phyloP scores from a whole-genome alignment of 2,329 filamentous ascomycete genomes.

The Zasmidium citrigriseum region DNA sequence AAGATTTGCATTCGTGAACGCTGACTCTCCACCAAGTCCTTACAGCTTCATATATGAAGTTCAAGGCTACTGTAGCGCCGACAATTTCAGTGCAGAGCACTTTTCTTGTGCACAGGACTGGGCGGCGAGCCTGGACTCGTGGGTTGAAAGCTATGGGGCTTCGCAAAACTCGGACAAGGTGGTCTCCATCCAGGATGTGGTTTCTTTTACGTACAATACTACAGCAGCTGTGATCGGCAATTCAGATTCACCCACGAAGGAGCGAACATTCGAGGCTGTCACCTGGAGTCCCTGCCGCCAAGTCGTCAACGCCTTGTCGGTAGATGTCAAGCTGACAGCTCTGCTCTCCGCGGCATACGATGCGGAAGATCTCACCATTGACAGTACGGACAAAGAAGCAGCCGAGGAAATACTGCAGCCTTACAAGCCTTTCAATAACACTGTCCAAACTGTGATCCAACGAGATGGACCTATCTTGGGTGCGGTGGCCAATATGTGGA shows the following conservation, averaged over 20 bases:
- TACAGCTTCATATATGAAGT: background rate
- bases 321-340: background rate
- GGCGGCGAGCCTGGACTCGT: slow-evolving; percentile 10
- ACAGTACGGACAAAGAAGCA: background rate
- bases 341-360: background rate
- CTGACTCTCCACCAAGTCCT: background rate
- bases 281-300: slow-evolving; percentile 28
- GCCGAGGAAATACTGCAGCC: background rate
- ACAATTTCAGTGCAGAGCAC: background rate
- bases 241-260: background rate
- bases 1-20: background rate
- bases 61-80: too few species aligned
- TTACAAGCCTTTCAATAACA: slow-evolving; percentile 14
- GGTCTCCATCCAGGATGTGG: slow-evolving; percentile 3
- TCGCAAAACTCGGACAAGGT: background rate
- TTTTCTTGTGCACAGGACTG: slow-evolving; percentile 9
- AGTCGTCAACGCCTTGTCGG: slow-evolving; percentile 8
- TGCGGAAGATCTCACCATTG: background rate
- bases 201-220: slow-evolving; percentile 14
- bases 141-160: slow-evolving; percentile 6
- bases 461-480: slow-evolving; percentile 18
- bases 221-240: background rate
- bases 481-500: slow-evolving; percentile 6
- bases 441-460: slow-evolving; percentile 10
- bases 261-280: background rate